Evolutionary conservation across 1,284 basidiomycete genomes (phyloP), one percentile per base, ranked within the genome.

Genomic region (Thelephora terrestris): DNA sequence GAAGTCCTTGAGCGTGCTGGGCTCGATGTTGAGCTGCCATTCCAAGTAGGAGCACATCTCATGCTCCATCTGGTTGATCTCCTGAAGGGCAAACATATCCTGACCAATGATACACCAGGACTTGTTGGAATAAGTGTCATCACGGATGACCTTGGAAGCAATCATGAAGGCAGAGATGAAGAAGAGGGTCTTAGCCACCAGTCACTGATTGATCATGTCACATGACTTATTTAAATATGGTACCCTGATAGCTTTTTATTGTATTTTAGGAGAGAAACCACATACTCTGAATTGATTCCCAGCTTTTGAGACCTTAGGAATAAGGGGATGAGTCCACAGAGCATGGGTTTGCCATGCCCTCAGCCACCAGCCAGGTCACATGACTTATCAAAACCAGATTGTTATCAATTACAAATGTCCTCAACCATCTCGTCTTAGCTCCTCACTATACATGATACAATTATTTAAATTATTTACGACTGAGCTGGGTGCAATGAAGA

Each of bases 91-190:
- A 59, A 94, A 95, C 82, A 94, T 87, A 46, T 82, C 85, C 63
- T 95, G 91, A 0, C 89, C 91, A 43, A 96, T 92, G 45, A 96
- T 88, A 18, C 82, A 81, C 92, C 92, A 96, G 0, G 88, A 92
- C 67, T 94, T 92, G 78, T 96, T 96, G 16, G 89, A 92, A 61
- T 94, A 95, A 0, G 92, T 96, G 63, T 97, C 91, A 71, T 96
- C 92, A 67, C 90, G 93, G 55, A 93, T 89, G n/a, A 91, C 86
- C 65, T 92, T 92, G 3, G 81, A 85, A 0, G 85, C 82, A 53
- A 96, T 90, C 93, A 96, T 96, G 64, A 92, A 91, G 0, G 92
- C 91, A 0, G 89, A 92, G 10, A 96, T 85, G 64, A 94, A 95
- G 0, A 97, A n/a, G n/a, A n/a, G n/a, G n/a, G n/a, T n/a, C n/a